Percentiles rank a stretch among this genome's conserved stretches.
These are phyloP conservation scores for Penicillium canescens DNA, from an alignment of 495 filamentous ascomycete genomes.

Conservation along the genomic window DNA sequence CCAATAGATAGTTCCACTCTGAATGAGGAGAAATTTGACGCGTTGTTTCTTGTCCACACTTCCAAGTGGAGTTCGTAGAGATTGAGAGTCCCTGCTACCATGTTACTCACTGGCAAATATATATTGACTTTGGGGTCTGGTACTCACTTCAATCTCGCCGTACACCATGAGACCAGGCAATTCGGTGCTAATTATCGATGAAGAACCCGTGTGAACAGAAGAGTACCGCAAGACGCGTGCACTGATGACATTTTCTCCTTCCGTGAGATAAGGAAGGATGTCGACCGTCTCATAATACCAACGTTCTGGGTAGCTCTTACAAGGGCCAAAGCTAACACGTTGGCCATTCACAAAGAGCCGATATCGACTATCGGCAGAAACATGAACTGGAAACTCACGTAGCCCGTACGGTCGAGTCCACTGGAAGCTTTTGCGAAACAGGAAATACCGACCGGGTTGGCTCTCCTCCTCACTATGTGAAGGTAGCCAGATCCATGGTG, in stretches of 20 bases:
- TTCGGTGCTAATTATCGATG: slow-evolving; percentile 19
- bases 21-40: slow-evolving; percentile 12
- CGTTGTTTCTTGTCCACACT: slow-evolving; percentile 15
- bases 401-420: background rate
- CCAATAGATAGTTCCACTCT: slow-evolving; percentile 27
- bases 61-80: slow-evolving; percentile 19
- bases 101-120: background rate
- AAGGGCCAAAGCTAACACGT: slow-evolving; percentile 25
- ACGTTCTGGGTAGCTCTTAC: slow-evolving; percentile 22
- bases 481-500: slow-evolving; percentile 27
- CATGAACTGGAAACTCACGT: slow-evolving; percentile 9
- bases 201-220: slow-evolving; percentile 12
- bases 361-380: slow-evolving; percentile 33
- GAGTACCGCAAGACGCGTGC: slow-evolving; percentile 28
- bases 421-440: slow-evolving; percentile 25
- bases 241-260: slow-evolving; percentile 21
- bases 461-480: slow-evolving; percentile 16
- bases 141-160: slow-evolving; percentile 7
- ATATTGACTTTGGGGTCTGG: no score
- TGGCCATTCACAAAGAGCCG: slow-evolving; percentile 26
- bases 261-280: slow-evolving; percentile 17
- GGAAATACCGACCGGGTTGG: slow-evolving; percentile 22
- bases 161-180: slow-evolving; percentile 24
- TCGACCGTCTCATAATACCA: slow-evolving; percentile 31
- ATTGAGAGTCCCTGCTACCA: slow-evolving; percentile 9